phyloP scores from a whole-genome alignment of 73 alveolate genomes.

The Durusdinium trenchii region DNA sequence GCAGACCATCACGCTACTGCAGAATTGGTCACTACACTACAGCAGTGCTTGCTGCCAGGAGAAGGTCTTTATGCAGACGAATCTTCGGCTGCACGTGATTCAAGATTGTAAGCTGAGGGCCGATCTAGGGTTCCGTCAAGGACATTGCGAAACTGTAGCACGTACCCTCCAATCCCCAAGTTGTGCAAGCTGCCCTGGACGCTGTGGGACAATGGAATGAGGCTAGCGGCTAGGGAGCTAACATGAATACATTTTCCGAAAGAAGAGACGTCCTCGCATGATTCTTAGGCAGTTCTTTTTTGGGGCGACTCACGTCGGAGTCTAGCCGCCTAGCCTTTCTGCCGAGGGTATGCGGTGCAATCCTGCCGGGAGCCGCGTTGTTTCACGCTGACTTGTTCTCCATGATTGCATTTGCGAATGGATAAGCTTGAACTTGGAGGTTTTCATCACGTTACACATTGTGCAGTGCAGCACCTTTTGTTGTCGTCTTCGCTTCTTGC shows the following conservation, averaged over 20 bases:
- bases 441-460: neutral
- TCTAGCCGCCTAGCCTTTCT: no score
- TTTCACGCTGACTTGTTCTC: neutral
- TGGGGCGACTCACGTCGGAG: no score
- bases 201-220: neutral
- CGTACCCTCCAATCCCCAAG: neutral
- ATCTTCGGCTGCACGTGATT: neutral
- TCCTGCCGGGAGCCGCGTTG: neutral
- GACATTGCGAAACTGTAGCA: neutral
- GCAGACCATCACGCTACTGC: no score
- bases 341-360: no score
- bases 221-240: no score
- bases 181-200: neutral
- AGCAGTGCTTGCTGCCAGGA: slow-evolving; percentile 4
- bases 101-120: neutral
- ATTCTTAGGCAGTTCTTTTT: no score
- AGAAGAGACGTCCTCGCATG: no score
- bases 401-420: neutral
- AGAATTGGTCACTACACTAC: no score
- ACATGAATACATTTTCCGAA: no score
- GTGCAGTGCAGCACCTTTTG: neutral
- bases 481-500: neutral
- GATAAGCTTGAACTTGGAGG: neutral
- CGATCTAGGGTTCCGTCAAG: neutral
- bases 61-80: neutral